Base-by-base conservation (phyloP, 2,329 filamentous ascomycete species). In the Fusarium pseudoanthophilum region DNA sequence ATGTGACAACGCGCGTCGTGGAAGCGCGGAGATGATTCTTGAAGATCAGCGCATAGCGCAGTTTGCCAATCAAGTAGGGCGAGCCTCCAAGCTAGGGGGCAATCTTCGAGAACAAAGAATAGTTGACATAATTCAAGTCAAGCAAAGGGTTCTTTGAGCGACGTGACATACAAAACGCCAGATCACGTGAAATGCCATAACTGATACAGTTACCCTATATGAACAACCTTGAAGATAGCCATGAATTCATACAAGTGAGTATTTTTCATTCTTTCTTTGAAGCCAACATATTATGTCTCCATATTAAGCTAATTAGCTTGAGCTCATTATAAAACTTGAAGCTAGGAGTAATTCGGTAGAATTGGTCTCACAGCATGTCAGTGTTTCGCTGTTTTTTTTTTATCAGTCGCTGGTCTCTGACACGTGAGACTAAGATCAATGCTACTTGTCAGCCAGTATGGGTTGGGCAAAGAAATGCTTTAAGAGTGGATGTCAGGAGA, bases 401-500 rank as follows among this genome's bases (percentile, higher is more conserved):
- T 16, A 15, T 16, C 6, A 18, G 15, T 43, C 15, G n/a, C n/a
- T 24, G 11, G n/a, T n/a, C 40, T 24, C n/a, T 15, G 10, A 18
- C 15, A 24, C 10, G 15, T 24, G 15, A 43, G 6, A 43, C 10
- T 16, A 16, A 11, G 6, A 16, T 43, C 5, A 24, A 43, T 10
- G 15, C 15, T 24, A 43, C 16, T 16, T 37, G 42, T 16, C 18
- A 28, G 20, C 20, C 20, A 15, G 75, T 91, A 11, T 90, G 52
- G 77, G n/a, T 30, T 56, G 11, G 15, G 30, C 42, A 18, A 40
- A 28, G 48, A 32, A 28, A 36, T 32, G 26, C 20, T 28, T 5
- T 14, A 9, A 39, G 8, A 37, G 9, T 37, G 8, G 36, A 24
- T 28, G 21, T 16, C 26, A 24, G 34, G 16, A 30, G 21, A 30